Conservation (phyloP, 768 basidiomycete species). For the Leccinellum luteum region DNA sequence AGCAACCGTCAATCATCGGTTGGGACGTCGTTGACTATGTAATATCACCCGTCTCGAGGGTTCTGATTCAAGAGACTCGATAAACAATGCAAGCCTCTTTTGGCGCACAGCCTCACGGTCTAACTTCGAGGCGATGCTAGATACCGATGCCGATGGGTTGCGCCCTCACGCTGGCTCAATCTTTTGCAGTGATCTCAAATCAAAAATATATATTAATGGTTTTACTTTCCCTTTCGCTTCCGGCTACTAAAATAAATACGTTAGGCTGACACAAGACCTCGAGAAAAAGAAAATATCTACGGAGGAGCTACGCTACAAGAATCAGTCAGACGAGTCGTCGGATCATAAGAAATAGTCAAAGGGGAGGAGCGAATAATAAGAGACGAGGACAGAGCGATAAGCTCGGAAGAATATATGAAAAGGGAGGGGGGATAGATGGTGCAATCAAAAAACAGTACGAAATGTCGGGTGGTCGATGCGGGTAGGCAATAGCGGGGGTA, state of each 20-base stretch:
- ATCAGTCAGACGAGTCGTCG: neutral
- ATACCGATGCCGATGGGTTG: neutral
- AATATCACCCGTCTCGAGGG: too few relatives aligned
- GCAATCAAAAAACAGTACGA: constrained; percentile 28
- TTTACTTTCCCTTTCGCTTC: constrained; percentile 14
- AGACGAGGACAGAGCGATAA: neutral
- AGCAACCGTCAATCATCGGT: too few relatives aligned
- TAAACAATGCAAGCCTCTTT: neutral
- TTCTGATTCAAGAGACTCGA: too few relatives aligned
- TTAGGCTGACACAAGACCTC: constrained; percentile 19
- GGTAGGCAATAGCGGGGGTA: constrained; percentile 6
- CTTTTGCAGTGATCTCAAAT: neutral
- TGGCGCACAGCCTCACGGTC: constrained; percentile 11
- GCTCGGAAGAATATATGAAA: constrained; percentile 1
- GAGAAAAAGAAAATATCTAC: constrained; percentile 23
- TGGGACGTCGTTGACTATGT: too few relatives aligned
- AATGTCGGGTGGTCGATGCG: constrained; percentile 10
- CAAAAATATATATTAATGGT: constrained; percentile 11
- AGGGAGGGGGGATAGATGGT: neutral
- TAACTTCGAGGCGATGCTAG: constrained; percentile 11
- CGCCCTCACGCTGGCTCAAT: neutral
- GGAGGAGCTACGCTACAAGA: constrained; percentile 32
- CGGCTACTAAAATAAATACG: constrained; percentile 29
- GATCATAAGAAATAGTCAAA: constrained; percentile 9
- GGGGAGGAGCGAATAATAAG: constrained; percentile 14